A percentile compares a stretch with the other conserved stretches of the same genome.
Conservation (phyloP, 257 asterid genomes). For the Solanum ossicruentum region DNA sequence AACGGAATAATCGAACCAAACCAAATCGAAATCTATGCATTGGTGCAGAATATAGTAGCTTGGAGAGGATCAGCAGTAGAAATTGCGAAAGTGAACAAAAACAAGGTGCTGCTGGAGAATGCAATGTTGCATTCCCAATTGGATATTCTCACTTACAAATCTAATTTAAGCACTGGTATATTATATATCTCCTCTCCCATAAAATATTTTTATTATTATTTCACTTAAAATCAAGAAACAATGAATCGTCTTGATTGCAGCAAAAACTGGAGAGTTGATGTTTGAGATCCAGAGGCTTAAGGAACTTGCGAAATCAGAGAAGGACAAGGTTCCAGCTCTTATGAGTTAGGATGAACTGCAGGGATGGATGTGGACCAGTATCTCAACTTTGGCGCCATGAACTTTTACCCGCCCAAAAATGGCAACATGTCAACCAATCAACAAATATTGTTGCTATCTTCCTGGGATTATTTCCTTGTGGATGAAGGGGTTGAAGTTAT, state of each 20-base stretch:
- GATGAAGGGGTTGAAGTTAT: background rate
- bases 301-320: background rate
- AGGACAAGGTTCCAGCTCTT: background rate
- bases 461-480: background rate
- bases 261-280: background rate
- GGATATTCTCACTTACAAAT: background rate
- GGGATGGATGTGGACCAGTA: background rate
- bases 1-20: too few relatives aligned
- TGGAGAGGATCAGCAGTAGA: background rate
- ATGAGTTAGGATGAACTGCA: background rate
- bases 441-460: background rate
- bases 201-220: background rate
- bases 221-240: background rate
- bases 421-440: background rate
- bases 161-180: background rate
- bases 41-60: background rate
- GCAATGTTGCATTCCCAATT: background rate
- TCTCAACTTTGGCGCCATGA: background rate
- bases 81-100: background rate
- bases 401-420: background rate
- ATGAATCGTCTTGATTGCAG: background rate
- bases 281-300: conserved; percentile 1
- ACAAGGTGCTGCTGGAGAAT: background rate
- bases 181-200: background rate
- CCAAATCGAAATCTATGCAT: too few relatives aligned